Evolutionary conservation across 2,329 filamentous ascomycete species (phyloP).

Genomic region (Ophiocordyceps sinensis): DNA sequence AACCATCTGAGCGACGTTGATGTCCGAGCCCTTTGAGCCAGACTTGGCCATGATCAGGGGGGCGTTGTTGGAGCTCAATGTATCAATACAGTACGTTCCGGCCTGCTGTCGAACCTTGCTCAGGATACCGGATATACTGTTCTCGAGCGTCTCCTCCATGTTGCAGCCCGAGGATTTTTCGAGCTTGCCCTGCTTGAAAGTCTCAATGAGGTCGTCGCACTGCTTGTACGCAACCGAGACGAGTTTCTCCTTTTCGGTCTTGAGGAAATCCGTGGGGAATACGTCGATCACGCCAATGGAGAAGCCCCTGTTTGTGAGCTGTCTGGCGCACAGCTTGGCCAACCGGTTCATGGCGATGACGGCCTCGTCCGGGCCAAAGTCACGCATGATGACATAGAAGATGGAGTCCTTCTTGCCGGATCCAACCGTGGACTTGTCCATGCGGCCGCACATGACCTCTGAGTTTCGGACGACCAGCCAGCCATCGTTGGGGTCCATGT

Average conservation of each 20-base stretch:
- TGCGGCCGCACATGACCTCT: slow-evolving; percentile 90
- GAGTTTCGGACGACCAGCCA: slow-evolving; percentile 93
- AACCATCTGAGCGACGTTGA: slow-evolving; percentile 99
- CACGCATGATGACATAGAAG: slow-evolving; percentile 91
- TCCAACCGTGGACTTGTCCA: slow-evolving; percentile 98
- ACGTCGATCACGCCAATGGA: slow-evolving; percentile 95
- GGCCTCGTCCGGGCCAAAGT: slow-evolving; percentile 82
- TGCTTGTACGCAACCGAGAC: slow-evolving; percentile 66
- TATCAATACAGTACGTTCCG: slow-evolving; percentile 79
- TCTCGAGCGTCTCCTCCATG: slow-evolving; percentile 84
- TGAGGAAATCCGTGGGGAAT: slow-evolving; percentile 61
- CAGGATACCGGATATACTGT: slow-evolving; percentile 77
- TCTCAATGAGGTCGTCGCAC: slow-evolving; percentile 70
- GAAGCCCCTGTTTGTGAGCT: slow-evolving; percentile 81
- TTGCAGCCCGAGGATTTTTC: slow-evolving; percentile 81
- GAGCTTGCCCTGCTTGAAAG: slow-evolving; percentile 67
- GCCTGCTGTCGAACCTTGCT: slow-evolving; percentile 85
- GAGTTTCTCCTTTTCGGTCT: slow-evolving; percentile 57
- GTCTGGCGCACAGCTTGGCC: slow-evolving; percentile 77
- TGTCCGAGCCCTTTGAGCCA: slow-evolving; percentile 89
- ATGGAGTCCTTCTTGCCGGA: slow-evolving; percentile 95
- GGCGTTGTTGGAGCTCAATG: slow-evolving; percentile 81
- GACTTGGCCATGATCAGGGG: slow-evolving; percentile 95
- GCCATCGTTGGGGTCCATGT: slow-evolving; percentile 75
- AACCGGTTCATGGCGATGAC: slow-evolving; percentile 88